Evolutionary conservation across 2,329 filamentous ascomycete genomes (phyloP).

Genomic region (Claviceps purpurea): DNA sequence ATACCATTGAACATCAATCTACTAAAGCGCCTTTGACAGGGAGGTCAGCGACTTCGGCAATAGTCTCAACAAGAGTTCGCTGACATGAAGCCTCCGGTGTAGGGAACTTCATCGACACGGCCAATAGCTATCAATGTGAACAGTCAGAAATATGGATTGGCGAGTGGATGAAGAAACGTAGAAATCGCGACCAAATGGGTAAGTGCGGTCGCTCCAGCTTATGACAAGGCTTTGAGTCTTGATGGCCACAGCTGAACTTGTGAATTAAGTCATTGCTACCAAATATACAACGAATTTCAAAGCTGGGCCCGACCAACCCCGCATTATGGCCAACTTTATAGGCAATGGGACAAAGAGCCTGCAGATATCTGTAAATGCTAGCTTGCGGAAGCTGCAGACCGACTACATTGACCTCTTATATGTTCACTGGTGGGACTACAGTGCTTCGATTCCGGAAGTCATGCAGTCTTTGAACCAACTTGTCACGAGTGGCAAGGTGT

Average conservation of each 20-base stretch:
- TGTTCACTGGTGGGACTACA: conserved; percentile 56
- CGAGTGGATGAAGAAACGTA: conserved; percentile 53
- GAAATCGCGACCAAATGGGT: conserved; percentile 53
- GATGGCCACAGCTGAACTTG: background rate
- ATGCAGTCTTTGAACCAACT: conserved; percentile 56
- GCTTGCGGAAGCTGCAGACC: conserved; percentile 48
- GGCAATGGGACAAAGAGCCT: conserved; percentile 53
- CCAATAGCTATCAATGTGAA: conserved; percentile 53
- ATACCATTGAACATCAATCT: background rate
- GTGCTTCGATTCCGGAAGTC: conserved; percentile 50
- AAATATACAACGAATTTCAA: conserved; percentile 52
- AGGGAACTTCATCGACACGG: conserved; percentile 63
- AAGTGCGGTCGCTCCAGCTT: background rate
- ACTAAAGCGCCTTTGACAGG: conserved; percentile 8
- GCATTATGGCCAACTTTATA: conserved; percentile 36
- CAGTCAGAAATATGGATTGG: conserved; percentile 55
- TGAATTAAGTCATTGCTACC: conserved; percentile 46
- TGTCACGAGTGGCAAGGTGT: conserved; percentile 46
- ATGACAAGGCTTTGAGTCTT: background rate
- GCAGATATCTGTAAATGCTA: conserved; percentile 39
- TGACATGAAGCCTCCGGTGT: background rate
- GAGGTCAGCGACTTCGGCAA: conserved; percentile 11
- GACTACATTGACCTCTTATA: conserved; percentile 57
- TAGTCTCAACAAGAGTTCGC: background rate
- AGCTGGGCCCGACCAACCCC: conserved; percentile 23